Evolutionary conservation across 345 rosid species (phyloP), one percentile per base, ranked within the genome.

Genomic region (Sonneratia alba): DNA sequence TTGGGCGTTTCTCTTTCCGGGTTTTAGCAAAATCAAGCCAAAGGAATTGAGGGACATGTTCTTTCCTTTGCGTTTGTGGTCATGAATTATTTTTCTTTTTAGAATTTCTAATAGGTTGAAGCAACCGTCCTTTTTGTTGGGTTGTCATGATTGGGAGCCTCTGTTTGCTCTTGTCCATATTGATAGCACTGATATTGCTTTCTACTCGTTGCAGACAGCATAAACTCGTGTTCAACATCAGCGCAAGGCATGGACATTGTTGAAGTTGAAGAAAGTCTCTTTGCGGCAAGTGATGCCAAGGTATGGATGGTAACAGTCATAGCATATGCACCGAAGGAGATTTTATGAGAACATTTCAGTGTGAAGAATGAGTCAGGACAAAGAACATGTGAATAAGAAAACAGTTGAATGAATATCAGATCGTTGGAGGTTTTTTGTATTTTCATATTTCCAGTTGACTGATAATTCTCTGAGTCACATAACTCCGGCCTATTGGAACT

Each of bases 251-350:
- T 96, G 99, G 99, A 96, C 78, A 76, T 81, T 37, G 73, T 79
- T 21, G 96, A 96, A 83, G 91, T 92, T 67, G 99, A 96, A 79
- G 99, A 96, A 79, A 92, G 80, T 80, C 83, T 91, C 38, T 92
- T 96, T 78, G 96, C 96, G 7, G 95, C 87, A 18, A 85, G 87
- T 73, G 99, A 96, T 88, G 98, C 98, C 71, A 96, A 92, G 99
- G 99, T 96, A 85, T 74, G 79, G 36, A 48, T 62, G 70, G 24
- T 7, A 71, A 62, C 6, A 27, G 6, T 27, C 11, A 11, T 7
- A 27, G 66, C 27, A 34, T 1, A 14, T 32, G 63, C 34, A 21
- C 1, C 0, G 66, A 4, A 3, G 66, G 16, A 61, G 24, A 34
- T 13, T 34, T 34, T 62, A 24, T 1, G 6, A 34, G 38, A 62